Evolutionary conservation across 495 filamentous ascomycete species (phyloP).

Genomic region (Wilcoxina mikolae): DNA sequence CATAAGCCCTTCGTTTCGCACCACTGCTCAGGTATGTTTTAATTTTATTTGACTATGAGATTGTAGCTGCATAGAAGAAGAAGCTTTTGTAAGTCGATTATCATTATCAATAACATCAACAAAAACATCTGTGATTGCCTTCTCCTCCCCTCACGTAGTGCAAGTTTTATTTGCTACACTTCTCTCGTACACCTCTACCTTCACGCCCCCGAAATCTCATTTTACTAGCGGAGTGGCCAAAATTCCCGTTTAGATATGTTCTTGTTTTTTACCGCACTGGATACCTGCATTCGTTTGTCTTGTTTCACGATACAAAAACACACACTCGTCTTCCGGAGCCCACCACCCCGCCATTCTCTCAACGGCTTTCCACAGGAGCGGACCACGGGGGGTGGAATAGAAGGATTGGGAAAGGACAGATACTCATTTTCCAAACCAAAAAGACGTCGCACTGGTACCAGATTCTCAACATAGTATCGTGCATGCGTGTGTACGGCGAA

Average conservation of each 20-base stretch:
- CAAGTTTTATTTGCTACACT: too few species aligned
- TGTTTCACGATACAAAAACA: background rate
- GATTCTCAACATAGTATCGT: background rate
- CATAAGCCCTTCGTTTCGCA: too few species aligned
- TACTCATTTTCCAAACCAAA: too few species aligned
- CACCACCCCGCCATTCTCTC: background rate
- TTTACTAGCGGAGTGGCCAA: background rate
- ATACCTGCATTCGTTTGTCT: background rate
- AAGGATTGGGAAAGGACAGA: too few species aligned
- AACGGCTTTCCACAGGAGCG: background rate
- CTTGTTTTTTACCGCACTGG: background rate
- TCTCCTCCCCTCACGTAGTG: too few species aligned
- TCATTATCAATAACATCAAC: background rate
- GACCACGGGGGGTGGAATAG: background rate
- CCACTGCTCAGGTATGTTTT: too few species aligned
- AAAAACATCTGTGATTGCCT: background rate
- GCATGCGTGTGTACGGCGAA: too few species aligned
- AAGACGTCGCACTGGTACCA: background rate
- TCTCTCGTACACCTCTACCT: background rate
- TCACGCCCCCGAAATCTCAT: background rate
- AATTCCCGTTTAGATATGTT: background rate
- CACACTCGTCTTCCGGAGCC: background rate
- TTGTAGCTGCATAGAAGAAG: too few species aligned
- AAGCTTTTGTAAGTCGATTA: too few species aligned
- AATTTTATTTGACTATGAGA: too few species aligned